phyloP scores from a whole-genome alignment of 2,329 filamentous ascomycete species.

The Nemania serpens region DNA sequence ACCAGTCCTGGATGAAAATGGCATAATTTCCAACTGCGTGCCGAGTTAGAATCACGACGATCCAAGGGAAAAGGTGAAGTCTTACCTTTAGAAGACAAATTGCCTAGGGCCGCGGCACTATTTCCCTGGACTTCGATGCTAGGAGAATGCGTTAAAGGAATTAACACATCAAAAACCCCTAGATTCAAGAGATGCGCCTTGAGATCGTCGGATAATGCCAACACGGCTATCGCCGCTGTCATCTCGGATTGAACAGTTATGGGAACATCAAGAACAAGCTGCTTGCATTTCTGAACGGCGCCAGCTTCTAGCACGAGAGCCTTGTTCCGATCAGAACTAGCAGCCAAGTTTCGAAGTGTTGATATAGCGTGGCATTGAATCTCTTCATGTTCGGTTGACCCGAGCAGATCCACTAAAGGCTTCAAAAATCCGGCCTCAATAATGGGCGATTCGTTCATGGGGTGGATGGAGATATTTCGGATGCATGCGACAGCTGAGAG shows the following conservation, averaged over 20 bases:
- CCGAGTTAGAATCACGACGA: conserved; percentile 17
- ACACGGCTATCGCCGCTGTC: conserved; percentile 97
- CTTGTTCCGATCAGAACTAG: conserved; percentile 97
- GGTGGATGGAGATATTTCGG: conserved; percentile 98
- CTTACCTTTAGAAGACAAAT: conserved; percentile 93
- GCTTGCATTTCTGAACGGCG: conserved; percentile 97
- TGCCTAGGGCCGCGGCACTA: conserved; percentile 92
- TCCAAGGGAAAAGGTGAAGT: not conserved
- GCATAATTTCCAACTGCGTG: conserved; percentile 87
- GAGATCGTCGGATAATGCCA: conserved; percentile 92
- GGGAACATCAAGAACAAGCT: conserved; percentile 89
- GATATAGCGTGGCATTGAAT: conserved; percentile 99
- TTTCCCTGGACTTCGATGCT: conserved; percentile 99
- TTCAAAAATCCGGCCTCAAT: conserved; percentile 97
- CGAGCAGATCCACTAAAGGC: conserved; percentile 89
- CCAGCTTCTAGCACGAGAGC: conserved; percentile 95
- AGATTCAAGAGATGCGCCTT: conserved; percentile 89
- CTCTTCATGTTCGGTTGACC: conserved; percentile 96
- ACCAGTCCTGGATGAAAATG: conserved; percentile 95
- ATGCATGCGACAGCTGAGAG: conserved; percentile 97
- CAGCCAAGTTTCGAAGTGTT: conserved; percentile 90
- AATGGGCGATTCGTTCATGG: conserved; percentile 95
- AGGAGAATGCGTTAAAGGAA: conserved; percentile 90
- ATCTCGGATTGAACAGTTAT: conserved; percentile 97
- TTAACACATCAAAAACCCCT: conserved; percentile 94